These are phyloP conservation scores for Fraxinus excelsior DNA, from an alignment of 257 asterid genomes.

Conservation along the genomic window DNA sequence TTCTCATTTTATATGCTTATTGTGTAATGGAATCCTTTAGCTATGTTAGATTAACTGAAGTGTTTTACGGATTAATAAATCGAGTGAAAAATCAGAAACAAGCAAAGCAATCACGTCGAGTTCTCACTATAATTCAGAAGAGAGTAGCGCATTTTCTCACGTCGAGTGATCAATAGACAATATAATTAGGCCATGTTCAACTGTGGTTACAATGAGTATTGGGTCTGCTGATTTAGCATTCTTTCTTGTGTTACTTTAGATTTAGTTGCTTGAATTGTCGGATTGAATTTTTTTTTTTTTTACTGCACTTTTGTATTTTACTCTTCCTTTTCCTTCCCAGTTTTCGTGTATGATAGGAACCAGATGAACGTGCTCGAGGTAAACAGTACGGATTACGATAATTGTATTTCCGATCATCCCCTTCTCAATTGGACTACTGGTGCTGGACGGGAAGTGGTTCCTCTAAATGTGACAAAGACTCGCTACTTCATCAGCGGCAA, in stretches of 20 bases:
- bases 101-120: neutral
- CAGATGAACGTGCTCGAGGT: conserved; percentile 78
- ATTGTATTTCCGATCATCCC: conserved; percentile 60
- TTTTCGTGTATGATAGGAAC: conserved; percentile 72
- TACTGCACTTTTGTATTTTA: neutral
- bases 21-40: neutral
- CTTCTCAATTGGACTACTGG: conserved; percentile 83
- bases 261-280: neutral
- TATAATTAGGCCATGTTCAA: neutral
- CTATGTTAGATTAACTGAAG: neutral
- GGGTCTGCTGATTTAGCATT: too few species aligned
- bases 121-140: neutral
- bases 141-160: neutral
- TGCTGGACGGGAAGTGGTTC: conserved; percentile 90
- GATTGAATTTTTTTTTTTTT: neutral
- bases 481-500: conserved; percentile 81
- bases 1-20: neutral
- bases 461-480: conserved; percentile 66
- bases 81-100: neutral
- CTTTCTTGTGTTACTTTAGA: neutral
- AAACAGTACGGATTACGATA: conserved; percentile 65
- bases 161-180: neutral
- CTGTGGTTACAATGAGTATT: too few species aligned
- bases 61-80: neutral
- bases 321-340: conserved; percentile 36